Evolutionary conservation across 768 basidiomycete species (phyloP).

Genomic region (Scleroderma bovista): DNA sequence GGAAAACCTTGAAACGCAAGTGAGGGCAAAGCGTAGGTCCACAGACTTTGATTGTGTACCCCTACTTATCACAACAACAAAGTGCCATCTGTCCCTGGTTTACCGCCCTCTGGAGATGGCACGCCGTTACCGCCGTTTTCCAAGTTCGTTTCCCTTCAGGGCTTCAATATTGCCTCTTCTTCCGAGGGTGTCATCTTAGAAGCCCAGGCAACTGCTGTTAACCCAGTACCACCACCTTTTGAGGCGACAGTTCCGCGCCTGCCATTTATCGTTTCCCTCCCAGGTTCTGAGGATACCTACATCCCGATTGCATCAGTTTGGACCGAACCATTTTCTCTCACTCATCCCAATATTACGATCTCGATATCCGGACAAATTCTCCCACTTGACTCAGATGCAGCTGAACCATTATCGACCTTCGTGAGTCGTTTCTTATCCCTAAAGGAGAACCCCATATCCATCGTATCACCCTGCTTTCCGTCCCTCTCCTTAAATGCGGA

Average conservation of each 20-base stretch:
- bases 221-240: slow-evolving; percentile 50
- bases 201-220: slow-evolving; percentile 52
- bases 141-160: slow-evolving; percentile 54
- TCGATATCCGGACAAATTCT: slow-evolving; percentile 51
- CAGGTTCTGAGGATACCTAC: slow-evolving; percentile 18
- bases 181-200: slow-evolving; percentile 34
- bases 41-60: background rate
- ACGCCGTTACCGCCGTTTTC: slow-evolving; percentile 50
- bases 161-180: slow-evolving; percentile 43
- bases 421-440: slow-evolving; percentile 61
- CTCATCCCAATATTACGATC: slow-evolving; percentile 64
- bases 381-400: slow-evolving; percentile 41
- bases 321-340: slow-evolving; percentile 53
- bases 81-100: slow-evolving; percentile 64
- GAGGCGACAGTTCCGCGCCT: slow-evolving; percentile 48
- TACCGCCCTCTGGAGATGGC: slow-evolving; percentile 53
- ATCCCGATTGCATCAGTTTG: slow-evolving; percentile 51
- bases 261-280: slow-evolving; percentile 58
- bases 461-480: slow-evolving; percentile 53
- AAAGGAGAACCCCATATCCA: slow-evolving; percentile 48
- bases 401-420: slow-evolving; percentile 49
- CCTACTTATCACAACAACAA: slow-evolving; percentile 6
- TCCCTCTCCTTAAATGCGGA: slow-evolving; percentile 38
- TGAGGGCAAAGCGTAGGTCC: slow-evolving; percentile 52
- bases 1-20: slow-evolving; percentile 37